Percentiles rank a stretch among this genome's conserved stretches.
Evolutionary conservation across 2,329 filamentous ascomycete species (phyloP).

Genomic region (Xylaria sp.): DNA sequence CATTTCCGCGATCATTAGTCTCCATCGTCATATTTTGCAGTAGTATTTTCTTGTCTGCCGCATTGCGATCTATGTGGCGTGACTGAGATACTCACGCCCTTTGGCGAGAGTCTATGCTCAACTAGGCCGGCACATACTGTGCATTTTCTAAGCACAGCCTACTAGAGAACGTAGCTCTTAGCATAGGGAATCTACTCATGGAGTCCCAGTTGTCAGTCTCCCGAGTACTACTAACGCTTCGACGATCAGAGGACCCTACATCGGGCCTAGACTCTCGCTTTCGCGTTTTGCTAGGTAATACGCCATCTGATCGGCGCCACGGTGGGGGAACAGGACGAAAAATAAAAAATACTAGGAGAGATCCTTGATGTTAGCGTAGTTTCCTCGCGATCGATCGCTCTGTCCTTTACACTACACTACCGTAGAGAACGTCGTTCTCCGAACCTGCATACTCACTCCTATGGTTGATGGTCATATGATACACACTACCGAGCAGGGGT

Average conservation of each 20-base stretch:
- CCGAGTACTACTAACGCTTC: neutral
- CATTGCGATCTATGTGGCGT: neutral
- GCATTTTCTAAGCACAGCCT: neutral
- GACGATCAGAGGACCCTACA: neutral
- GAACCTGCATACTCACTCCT: constrained; percentile 4
- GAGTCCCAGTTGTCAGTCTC: neutral
- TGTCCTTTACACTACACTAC: neutral
- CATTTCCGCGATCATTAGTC: constrained; percentile 30
- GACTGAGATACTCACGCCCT: neutral
- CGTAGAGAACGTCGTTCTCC: neutral
- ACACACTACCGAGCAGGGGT: constrained; percentile 12
- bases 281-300: neutral
- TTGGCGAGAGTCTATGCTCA: neutral
- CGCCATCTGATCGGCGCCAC: neutral
- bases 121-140: neutral
- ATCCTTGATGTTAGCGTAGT: neutral
- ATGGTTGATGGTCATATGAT: constrained; percentile 21
- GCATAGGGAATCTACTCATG: neutral
- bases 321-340: neutral
- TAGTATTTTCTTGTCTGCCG: neutral
- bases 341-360: neutral
- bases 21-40: neutral
- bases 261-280: constrained; percentile 9
- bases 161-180: constrained; percentile 7
- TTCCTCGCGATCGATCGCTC: neutral